Evolutionary conservation across 2,329 filamentous ascomycete species (phyloP), one percentile per base, ranked within the genome.

Genomic region (Gliomastix tumulicola): DNA sequence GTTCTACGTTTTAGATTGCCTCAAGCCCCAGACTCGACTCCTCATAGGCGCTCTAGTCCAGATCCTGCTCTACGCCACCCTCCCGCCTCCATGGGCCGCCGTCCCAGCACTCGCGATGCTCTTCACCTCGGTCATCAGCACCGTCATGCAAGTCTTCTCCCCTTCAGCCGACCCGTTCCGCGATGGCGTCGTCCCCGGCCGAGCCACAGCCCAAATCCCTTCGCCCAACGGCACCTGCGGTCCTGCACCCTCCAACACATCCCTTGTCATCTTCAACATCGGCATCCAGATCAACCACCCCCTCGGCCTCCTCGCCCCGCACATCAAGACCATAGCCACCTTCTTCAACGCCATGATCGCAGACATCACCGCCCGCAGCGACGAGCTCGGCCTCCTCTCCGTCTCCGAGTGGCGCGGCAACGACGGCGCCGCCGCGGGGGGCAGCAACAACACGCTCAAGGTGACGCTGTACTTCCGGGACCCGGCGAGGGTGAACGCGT

Each of bases 381-480:
- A 65, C 5, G 57, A 67, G 33, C 64, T 63, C 40, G 74, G 72
- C 5, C 62, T 74, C 41, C 51, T 76, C 3, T 62, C 65, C 25
- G 46, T 54, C 18, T 66, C 62, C 3, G 42, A 45, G 11, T 76
- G 66, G 59, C 55, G 53, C 3, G 56, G 41, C n/a, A 49, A 52
- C 11, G 57, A 63, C 18, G 54, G 21, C 19, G 32, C 21, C 16
- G 12, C 21, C 8, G 33, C 30, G 13, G 22, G 59, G 22, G 41
- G 44, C 4, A 59, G 61, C 12, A 56, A 62, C 37, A 65, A 63
- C 42, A 62, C 66, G 7, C 44, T 71, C 40, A 43, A 71, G 41
- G 45, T 47, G 4, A 57, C 71, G 22, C 64, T 63, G 47, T 77
- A 76, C 58, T 79, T 78, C 53, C 57, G 60, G 23, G 56, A 61